Base-by-base conservation (phyloP, 2,329 filamentous ascomycete genomes). In the Karstenula rhodostoma region DNA sequence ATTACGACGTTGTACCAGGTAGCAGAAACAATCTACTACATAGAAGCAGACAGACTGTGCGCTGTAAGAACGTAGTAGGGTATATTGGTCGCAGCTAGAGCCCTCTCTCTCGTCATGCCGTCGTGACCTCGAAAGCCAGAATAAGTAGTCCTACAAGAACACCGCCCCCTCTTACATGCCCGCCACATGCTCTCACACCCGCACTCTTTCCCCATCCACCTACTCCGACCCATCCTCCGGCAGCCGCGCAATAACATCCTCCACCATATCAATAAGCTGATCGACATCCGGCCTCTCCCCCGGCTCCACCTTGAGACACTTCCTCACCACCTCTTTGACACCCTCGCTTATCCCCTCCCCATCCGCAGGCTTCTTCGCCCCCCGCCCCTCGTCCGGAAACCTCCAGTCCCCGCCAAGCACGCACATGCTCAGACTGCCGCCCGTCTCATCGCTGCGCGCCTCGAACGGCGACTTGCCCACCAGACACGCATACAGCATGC, bases 381-480 rank as follows among this genome's bases (percentile, higher is more conserved):
- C 81, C 82, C 69, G 80, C 56, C 89, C 89, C 75, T 97, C 94
- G 69, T 97, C 94, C 0, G 95, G 95, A 78, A 98, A 99, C 54
- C 93, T 86, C 94, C 95, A 99, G 79, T 98, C 94, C 42, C 94
- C 95, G 61, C 93, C 92, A 17, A 97, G 82, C 19, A 98, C 92
- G 76, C 94, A 98, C 68, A 98, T 91, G 68, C 91, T 96, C 65
- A 99, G 82, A 66, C 91, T 95, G 47, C 95, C 95, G 66, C 95
- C 95, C 0, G 95, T 98, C 82, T 99, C 94, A 77, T 99, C 95
- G 67, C 90, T 94, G 62, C 95, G 90, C 76, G 94, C 92, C 82
- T 99, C 95, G 72, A 99, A 99, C 2, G 95, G 95, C 15, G 92
- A 96, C 79, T 99, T 98, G 66, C 95, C 95, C 29, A 98, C 93